Evolutionary conservation across 805 yeast genomes (phyloP).

Genomic region (Peterozyma xylosa): DNA sequence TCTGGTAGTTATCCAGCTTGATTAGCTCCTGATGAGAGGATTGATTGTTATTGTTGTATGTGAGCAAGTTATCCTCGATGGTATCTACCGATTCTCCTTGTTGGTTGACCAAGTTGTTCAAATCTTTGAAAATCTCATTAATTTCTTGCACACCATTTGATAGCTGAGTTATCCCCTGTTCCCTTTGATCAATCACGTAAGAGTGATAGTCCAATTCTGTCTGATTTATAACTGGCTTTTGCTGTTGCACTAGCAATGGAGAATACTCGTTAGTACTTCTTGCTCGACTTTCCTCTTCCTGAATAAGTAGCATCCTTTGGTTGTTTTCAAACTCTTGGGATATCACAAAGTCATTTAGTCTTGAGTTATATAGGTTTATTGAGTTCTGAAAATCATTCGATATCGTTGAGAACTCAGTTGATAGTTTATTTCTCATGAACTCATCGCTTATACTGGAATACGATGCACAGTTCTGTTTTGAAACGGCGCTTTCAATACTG

Average conservation of each 20-base stretch:
- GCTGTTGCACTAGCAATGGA: slow-evolving; percentile 27
- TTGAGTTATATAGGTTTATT: slow-evolving; percentile 41
- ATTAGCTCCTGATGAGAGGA: slow-evolving; percentile 63
- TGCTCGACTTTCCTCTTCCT: slow-evolving; percentile 4
- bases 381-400: slow-evolving; percentile 34
- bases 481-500: slow-evolving; percentile 22
- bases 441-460: slow-evolving; percentile 16
- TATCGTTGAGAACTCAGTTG: slow-evolving; percentile 47
- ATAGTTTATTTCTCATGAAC: slow-evolving; percentile 43
- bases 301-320: slow-evolving; percentile 1
- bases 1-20: slow-evolving; percentile 73
- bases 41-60: slow-evolving; percentile 55
- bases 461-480: slow-evolving; percentile 21
- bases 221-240: slow-evolving; percentile 24
- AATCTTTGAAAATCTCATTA: slow-evolving; percentile 75
- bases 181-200: slow-evolving; percentile 62
- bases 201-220: slow-evolving; percentile 59
- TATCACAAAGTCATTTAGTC: slow-evolving; percentile 30
- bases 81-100: slow-evolving; percentile 84
- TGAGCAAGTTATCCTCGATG: slow-evolving; percentile 70
- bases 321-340: slow-evolving; percentile 19
- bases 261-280: slow-evolving; percentile 24
- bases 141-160: slow-evolving; percentile 78
- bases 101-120: slow-evolving; percentile 70
- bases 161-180: slow-evolving; percentile 62